These are phyloP conservation scores for Neurospora africana DNA, from an alignment of 495 filamentous ascomycete species.

Conservation along the genomic window DNA sequence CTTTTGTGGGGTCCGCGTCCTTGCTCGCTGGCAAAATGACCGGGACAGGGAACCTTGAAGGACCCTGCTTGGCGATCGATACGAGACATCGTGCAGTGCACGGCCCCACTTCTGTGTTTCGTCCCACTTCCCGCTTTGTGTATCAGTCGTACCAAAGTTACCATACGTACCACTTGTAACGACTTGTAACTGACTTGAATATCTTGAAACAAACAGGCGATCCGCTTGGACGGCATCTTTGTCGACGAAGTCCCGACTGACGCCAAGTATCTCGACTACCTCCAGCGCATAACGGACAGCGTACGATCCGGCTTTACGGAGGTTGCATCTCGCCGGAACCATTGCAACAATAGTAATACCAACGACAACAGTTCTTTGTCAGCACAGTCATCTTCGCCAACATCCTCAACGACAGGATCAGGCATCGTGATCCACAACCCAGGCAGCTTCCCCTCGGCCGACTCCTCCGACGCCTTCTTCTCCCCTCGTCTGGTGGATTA, in stretches of 20 bases:
- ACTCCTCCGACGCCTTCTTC: conserved; percentile 13
- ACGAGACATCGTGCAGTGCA: not conserved
- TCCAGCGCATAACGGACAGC: conserved; percentile 1
- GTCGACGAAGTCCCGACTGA: conserved; percentile 13
- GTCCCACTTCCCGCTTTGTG: conserved; percentile 4
- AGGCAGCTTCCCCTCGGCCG: conserved; percentile 13
- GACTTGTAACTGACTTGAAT: not conserved
- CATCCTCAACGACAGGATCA: not conserved
- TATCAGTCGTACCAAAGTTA: conserved; percentile 4
- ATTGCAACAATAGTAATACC: not conserved
- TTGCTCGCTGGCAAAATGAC: not conserved
- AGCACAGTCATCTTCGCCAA: not conserved
- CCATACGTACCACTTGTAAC: not conserved
- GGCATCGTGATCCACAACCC: conserved; percentile 18
- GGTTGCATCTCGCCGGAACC: not conserved
- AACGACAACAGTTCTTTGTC: not conserved
- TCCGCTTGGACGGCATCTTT: conserved; percentile 13
- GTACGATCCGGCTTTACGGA: not conserved
- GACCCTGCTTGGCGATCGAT: not conserved
- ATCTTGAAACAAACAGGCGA: not conserved
- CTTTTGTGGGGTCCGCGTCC: not conserved
- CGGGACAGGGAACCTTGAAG: not conserved
- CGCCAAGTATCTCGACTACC: conserved; percentile 5
- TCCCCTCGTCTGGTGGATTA: conserved; percentile 13
- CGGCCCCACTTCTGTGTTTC: not conserved